phyloP scores from a whole-genome alignment of 768 basidiomycete genomes.

The Saitozyma podzolica region DNA sequence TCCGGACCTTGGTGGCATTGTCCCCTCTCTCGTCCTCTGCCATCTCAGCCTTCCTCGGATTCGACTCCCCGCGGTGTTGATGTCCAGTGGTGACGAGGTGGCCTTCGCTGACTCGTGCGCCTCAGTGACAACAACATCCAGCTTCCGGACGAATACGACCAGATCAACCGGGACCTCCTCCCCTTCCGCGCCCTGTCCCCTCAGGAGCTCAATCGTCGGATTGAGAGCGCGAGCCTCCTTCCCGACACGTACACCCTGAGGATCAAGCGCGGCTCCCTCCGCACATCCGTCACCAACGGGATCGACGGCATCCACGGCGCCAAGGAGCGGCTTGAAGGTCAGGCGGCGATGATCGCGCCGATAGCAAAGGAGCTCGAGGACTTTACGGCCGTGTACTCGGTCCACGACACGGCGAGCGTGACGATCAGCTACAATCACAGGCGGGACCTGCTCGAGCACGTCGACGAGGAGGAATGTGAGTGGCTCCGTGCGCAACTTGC shows the following conservation, averaged over 20 bases:
- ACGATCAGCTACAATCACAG: slow-evolving; percentile 35
- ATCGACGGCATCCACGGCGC: slow-evolving; percentile 27
- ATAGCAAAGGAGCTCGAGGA: slow-evolving; percentile 33
- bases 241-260: slow-evolving; percentile 32
- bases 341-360: slow-evolving; percentile 28
- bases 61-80: too few species aligned
- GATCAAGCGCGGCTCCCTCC: slow-evolving; percentile 24
- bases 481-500: background rate
- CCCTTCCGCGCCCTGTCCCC: slow-evolving; percentile 46
- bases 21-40: too few species aligned
- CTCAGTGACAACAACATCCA: slow-evolving; percentile 40
- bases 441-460: slow-evolving; percentile 28
- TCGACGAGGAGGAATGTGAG: slow-evolving; percentile 44
- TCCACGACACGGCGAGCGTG: slow-evolving; percentile 42
- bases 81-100: background rate
- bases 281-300: slow-evolving; percentile 17
- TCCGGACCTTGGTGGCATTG: too few species aligned
- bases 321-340: slow-evolving; percentile 28
- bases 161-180: slow-evolving; percentile 36
- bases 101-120: background rate
- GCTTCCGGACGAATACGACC: slow-evolving; percentile 48
- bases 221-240: slow-evolving; percentile 17
- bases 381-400: slow-evolving; percentile 31
- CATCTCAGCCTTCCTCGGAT: too few species aligned
- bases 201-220: slow-evolving; percentile 16